These are phyloP conservation scores for Colletotrichum somersetense DNA, from an alignment of 2,329 filamentous ascomycete species.

Conservation along the genomic window DNA sequence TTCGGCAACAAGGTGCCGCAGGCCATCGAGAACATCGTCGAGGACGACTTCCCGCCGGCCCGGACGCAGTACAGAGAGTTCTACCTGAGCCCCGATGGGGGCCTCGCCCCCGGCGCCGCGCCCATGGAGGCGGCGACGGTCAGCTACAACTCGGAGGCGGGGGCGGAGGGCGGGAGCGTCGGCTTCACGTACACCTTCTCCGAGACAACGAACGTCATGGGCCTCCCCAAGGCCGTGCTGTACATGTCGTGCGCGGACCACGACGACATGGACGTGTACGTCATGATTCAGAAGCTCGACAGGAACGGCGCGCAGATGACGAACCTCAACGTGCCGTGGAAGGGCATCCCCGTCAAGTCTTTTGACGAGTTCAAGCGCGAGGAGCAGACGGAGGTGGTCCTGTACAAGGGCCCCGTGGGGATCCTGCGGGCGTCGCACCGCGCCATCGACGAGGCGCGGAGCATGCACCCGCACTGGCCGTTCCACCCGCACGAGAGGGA, in stretches of 20 bases:
- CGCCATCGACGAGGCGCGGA: slow-evolving; percentile 43
- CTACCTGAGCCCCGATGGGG: slow-evolving; percentile 51
- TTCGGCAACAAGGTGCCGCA: slow-evolving; percentile 45
- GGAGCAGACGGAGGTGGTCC: slow-evolving; percentile 45
- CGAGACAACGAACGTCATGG: slow-evolving; percentile 56
- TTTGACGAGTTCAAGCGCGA: slow-evolving; percentile 44
- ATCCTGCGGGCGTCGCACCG: slow-evolving; percentile 46
- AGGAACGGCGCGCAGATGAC: slow-evolving; percentile 40
- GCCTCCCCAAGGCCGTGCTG: slow-evolving; percentile 58
- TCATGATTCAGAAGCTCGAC: slow-evolving; percentile 46
- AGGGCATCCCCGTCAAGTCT: slow-evolving; percentile 35
- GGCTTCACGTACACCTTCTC: slow-evolving; percentile 56
- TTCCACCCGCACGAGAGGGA: slow-evolving; percentile 36
- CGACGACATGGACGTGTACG: slow-evolving; percentile 59
- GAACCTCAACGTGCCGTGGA: slow-evolving; percentile 48
- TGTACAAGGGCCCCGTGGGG: slow-evolving; percentile 46
- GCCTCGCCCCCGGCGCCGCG: slow-evolving; percentile 51
- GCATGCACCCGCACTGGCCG: slow-evolving; percentile 48
- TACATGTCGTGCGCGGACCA: slow-evolving; percentile 58
- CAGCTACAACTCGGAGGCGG: slow-evolving; percentile 15
- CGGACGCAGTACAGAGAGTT: slow-evolving; percentile 41
- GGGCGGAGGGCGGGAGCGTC: slow-evolving; percentile 4
- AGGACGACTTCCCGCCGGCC: slow-evolving; percentile 47
- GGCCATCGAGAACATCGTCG: slow-evolving; percentile 47
- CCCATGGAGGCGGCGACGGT: slow-evolving; percentile 53